phyloP scores from a whole-genome alignment of 805 yeast genomes.

The Wickerhamiella azyma region DNA sequence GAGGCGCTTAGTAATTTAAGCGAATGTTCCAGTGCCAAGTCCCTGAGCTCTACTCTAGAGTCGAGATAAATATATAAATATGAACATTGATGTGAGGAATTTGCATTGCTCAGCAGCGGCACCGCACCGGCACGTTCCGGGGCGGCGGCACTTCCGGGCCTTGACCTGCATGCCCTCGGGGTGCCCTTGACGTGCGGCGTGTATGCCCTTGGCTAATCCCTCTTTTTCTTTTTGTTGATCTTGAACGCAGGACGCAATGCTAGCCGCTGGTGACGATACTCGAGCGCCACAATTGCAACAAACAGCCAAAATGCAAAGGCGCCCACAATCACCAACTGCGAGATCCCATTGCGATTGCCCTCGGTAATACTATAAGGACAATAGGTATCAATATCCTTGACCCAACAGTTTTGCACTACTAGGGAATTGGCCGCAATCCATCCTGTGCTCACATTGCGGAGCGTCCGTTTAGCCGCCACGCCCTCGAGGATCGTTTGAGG shows the following conservation, averaged over 20 bases:
- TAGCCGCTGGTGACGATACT: slow-evolving; percentile 37
- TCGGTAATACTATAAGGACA: slow-evolving; percentile 64
- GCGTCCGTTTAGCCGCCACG: slow-evolving; percentile 15
- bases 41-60: too few relatives aligned
- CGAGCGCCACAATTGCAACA: slow-evolving; percentile 36
- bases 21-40: slow-evolving; percentile 6
- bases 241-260: slow-evolving; percentile 35
- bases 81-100: background rate
- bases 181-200: too few relatives aligned
- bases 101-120: background rate
- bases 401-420: slow-evolving; percentile 66
- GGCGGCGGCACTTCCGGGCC: too few relatives aligned
- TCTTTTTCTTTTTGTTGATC: background rate
- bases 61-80: too few relatives aligned
- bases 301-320: slow-evolving; percentile 43
- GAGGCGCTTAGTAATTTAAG: background rate
- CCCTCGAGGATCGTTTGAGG: slow-evolving; percentile 43
- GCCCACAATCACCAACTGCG: slow-evolving; percentile 54
- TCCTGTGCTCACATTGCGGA: slow-evolving; percentile 25
- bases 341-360: slow-evolving; percentile 41
- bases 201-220: too few relatives aligned
- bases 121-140: too few relatives aligned
- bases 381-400: slow-evolving; percentile 52
- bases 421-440: slow-evolving; percentile 83
- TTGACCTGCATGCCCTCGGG: too few relatives aligned